Evolutionary conservation across 371 early-diverging fungal genomes (phyloP).

Genomic region (Mortierella polycephala): DNA sequence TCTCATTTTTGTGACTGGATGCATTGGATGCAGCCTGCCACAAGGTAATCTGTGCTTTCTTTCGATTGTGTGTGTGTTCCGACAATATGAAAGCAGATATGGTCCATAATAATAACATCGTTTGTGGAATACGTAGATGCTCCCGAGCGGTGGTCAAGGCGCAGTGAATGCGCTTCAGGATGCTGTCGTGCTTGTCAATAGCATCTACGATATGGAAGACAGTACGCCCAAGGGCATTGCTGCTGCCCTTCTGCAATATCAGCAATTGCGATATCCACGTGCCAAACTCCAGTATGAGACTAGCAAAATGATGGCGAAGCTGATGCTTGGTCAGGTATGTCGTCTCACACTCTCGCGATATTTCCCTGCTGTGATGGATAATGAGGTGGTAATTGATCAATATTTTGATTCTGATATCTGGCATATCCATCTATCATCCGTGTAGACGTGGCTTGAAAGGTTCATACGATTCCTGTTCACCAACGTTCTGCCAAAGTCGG

Average conservation of each 20-base stretch:
- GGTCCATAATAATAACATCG: not conserved
- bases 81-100: not conserved
- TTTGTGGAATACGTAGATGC: constrained; percentile 8
- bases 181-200: constrained; percentile 8
- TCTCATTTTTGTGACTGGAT: not conserved
- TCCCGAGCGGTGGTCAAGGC: constrained; percentile 29
- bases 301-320: not conserved
- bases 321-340: constrained; percentile 2
- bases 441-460: not conserved
- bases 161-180: constrained; percentile 11
- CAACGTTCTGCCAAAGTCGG: not conserved
- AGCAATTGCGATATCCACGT: not conserved
- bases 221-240: not conserved
- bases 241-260: constrained; percentile 1
- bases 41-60: constrained; percentile 4
- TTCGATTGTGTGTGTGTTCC: no score
- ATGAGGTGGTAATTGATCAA: not conserved
- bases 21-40: constrained; percentile 13
- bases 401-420: not conserved
- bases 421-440: not conserved
- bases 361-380: not conserved
- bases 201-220: not conserved
- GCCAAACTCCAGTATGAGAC: not conserved
- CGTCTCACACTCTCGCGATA: not conserved
- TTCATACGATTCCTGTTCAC: not conserved